Base-by-base conservation (phyloP, 768 basidiomycete species). In the Kwoniella sp. region DNA sequence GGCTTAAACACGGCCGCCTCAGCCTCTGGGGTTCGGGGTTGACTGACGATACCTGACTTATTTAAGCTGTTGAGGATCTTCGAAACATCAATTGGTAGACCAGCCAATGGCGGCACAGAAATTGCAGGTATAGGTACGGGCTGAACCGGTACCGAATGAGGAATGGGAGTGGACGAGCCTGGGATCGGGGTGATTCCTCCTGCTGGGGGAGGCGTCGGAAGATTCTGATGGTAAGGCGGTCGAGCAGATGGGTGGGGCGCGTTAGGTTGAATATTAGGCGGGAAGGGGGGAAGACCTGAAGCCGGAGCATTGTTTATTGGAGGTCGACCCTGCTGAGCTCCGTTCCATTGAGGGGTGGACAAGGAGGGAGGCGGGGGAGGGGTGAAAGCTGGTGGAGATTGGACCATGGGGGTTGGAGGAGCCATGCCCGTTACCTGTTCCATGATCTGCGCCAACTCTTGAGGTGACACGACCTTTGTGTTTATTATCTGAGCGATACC, bases 381-480 rank as follows among this genome's bases (percentile, higher is more conserved):
- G 29, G 22, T 15, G 27, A 17, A 15, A 25, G 36, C 40, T 19
- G 36, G 55, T n/a, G 13, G 37, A 15, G 50, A 6, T 47, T 49
- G 37, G 25, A n/a, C 29, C 33, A 27, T 12, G 6, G 56, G 27
- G 15, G n/a, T 22, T n/a, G 22, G 36, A 21, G 46, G 22, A 10
- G 26, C 62, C 56, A 77, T 73, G 36, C 37, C 57, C 30, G 60
- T 69, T 25, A 82, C 70, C 62, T 81, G 78, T 26, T 69, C 68
- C 60, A 79, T 76, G 29, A 82, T 82, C 58, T 80, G 77, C 37
- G 64, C 62, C 19, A 81, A 61, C 33, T 82, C 79, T 33, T 69
- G 63, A 0, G 76, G 76, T 9, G 76, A 73, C 7, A 82, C 68
- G 37, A 84, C 85, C 51, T 87, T 87, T 88, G 81, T 90, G 90